Percentiles rank a stretch among this genome's conserved stretches.
phyloP scores from a whole-genome alignment of 2,329 filamentous ascomycete species.

The Xylaria digitata region DNA sequence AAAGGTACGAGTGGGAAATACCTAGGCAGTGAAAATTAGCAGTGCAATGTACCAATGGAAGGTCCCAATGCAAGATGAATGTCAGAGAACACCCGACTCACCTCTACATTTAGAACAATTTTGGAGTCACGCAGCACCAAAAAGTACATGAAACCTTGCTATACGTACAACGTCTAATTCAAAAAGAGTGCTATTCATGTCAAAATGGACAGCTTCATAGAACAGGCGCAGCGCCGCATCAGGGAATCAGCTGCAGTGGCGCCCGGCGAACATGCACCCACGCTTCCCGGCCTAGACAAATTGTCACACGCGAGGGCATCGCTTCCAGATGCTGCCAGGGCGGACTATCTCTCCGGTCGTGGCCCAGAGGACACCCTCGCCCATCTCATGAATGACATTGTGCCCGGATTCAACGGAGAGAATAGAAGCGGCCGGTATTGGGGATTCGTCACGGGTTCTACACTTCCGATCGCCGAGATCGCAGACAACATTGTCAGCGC shows the following conservation, averaged over 20 bases:
- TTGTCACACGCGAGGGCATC: slow-evolving; percentile 55
- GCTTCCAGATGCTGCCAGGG: slow-evolving; percentile 52
- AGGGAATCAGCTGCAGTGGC: slow-evolving; percentile 38
- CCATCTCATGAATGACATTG: slow-evolving; percentile 60
- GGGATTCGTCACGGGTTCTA: slow-evolving; percentile 88
- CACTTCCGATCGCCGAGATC: slow-evolving; percentile 80
- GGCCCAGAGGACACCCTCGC: slow-evolving; percentile 51
- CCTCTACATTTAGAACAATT: not conserved
- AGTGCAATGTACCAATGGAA: too few relatives aligned
- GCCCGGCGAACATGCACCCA: slow-evolving; percentile 44
- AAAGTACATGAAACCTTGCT: not conserved
- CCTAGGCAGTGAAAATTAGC: too few relatives aligned
- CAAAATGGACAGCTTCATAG: slow-evolving; percentile 37
- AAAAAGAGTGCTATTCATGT: not conserved
- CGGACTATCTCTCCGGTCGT: slow-evolving; percentile 49
- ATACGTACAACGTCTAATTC: not conserved
- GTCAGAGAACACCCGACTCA: not conserved
- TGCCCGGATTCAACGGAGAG: slow-evolving; percentile 73
- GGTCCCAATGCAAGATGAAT: not conserved
- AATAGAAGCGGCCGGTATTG: slow-evolving; percentile 78
- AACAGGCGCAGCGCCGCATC: slow-evolving; percentile 44
- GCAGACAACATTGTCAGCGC: slow-evolving; percentile 87
- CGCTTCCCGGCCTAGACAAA: slow-evolving; percentile 54
- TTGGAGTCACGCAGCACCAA: not conserved
- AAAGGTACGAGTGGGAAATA: not conserved